Evolutionary conservation across 441 rosid species (phyloP).

Genomic region (Adansonia grandidieri): DNA sequence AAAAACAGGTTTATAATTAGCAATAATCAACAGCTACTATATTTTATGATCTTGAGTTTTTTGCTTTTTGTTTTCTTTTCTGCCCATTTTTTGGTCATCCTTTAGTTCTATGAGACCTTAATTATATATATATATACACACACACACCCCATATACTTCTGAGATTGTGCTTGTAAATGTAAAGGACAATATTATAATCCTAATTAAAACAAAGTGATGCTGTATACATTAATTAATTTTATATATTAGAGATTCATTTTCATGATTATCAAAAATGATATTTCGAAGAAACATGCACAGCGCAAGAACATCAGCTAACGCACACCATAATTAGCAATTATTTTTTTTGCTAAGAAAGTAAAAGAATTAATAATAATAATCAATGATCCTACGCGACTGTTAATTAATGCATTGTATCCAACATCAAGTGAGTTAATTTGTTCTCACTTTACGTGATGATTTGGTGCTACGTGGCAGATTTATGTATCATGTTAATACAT

Average conservation of each 20-base stretch:
- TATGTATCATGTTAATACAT: no score
- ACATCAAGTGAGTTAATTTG: background rate
- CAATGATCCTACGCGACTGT: background rate
- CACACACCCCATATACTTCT: background rate
- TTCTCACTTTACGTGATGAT: background rate
- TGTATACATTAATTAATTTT: background rate
- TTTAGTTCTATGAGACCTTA: background rate
- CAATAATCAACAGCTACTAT: background rate
- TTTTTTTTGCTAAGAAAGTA: background rate
- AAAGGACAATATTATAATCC: background rate
- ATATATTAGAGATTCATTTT: background rate
- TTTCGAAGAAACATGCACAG: background rate
- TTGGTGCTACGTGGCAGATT: background rate
- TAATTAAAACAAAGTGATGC: background rate
- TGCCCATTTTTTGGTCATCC: background rate
- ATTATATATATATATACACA: background rate
- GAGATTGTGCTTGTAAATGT: conserved; percentile 16
- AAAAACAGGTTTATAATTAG: conserved; percentile 2
- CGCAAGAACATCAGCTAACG: background rate
- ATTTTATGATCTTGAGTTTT: background rate
- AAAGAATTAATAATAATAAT: background rate
- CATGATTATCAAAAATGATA: background rate
- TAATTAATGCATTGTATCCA: background rate
- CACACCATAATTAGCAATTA: conserved; percentile 5
- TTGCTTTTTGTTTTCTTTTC: background rate